Conservation (phyloP, 768 basidiomycete species). For the Mycena pura region DNA sequence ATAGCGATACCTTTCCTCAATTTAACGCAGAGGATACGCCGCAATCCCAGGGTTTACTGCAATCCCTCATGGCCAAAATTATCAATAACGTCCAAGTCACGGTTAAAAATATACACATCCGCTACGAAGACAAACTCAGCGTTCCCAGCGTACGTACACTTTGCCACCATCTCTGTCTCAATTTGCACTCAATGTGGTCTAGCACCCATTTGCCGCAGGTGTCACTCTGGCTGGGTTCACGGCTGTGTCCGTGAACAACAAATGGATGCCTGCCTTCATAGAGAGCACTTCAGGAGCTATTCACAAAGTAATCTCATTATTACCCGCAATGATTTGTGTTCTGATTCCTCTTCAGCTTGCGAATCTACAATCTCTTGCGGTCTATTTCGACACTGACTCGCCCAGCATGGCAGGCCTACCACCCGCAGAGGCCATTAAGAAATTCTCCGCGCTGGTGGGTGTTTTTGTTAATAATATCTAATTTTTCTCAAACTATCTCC, state of each 20-base stretch:
- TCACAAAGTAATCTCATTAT: slow-evolving; percentile 71
- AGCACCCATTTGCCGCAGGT: slow-evolving; percentile 94
- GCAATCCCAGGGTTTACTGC: slow-evolving; percentile 86
- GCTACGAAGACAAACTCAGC: slow-evolving; percentile 95
- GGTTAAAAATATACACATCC: slow-evolving; percentile 93
- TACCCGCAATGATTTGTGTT: background rate
- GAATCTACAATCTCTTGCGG: slow-evolving; percentile 82
- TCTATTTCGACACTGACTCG: slow-evolving; percentile 96
- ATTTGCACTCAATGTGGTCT: no score
- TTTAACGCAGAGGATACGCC: slow-evolving; percentile 53
- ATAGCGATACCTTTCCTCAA: background rate
- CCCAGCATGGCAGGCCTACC: slow-evolving; percentile 75
- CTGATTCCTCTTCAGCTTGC: slow-evolving; percentile 62
- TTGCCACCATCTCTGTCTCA: slow-evolving; percentile 78
- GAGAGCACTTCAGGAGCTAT: slow-evolving; percentile 86
- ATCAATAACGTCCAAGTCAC: slow-evolving; percentile 97
- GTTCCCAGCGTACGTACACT: slow-evolving; percentile 81
- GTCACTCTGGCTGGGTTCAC: slow-evolving; percentile 88
- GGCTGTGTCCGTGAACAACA: slow-evolving; percentile 85
- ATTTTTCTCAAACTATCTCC: background rate
- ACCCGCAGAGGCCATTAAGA: slow-evolving; percentile 68
- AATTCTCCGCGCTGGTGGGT: slow-evolving; percentile 76
- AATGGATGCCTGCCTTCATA: slow-evolving; percentile 92
- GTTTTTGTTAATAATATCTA: background rate
- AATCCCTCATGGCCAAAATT: slow-evolving; percentile 85